Evolutionary conservation across 306 rosid species (phyloP).

Genomic region (Dalbergia oliveri): DNA sequence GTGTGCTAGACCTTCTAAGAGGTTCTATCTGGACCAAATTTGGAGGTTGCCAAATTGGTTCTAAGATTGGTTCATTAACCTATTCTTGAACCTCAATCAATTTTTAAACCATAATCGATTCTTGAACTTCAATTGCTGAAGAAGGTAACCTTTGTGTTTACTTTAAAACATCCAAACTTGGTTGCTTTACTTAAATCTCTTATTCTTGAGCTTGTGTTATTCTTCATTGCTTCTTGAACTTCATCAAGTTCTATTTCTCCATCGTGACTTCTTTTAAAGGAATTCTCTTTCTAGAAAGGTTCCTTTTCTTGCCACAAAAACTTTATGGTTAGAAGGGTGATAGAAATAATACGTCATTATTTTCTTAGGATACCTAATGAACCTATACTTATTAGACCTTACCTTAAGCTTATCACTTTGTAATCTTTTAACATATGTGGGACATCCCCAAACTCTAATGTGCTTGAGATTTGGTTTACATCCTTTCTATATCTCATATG

Average conservation of each 20-base stretch:
- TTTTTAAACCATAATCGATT: not conserved
- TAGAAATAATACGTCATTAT: not conserved
- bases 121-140: not conserved
- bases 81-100: not conserved
- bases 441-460: not conserved
- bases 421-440: no score
- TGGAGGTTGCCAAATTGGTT: not conserved
- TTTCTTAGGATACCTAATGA: no score
- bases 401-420: no score
- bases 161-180: not conserved
- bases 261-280: not conserved
- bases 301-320: not conserved
- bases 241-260: constrained; percentile 3
- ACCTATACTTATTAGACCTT: no score
- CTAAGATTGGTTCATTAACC: not conserved
- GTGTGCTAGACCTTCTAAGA: not conserved
- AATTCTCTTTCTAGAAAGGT: not conserved
- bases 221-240: not conserved
- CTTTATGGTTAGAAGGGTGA: not conserved
- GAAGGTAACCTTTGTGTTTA: not conserved
- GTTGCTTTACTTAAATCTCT: not conserved
- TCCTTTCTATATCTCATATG: not conserved
- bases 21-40: not conserved
- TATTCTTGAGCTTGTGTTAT: not conserved
- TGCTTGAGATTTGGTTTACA: not conserved